These are phyloP conservation scores for Mortierella sp. DNA, from an alignment of 371 early-diverging fungal species.

Conservation along the genomic window DNA sequence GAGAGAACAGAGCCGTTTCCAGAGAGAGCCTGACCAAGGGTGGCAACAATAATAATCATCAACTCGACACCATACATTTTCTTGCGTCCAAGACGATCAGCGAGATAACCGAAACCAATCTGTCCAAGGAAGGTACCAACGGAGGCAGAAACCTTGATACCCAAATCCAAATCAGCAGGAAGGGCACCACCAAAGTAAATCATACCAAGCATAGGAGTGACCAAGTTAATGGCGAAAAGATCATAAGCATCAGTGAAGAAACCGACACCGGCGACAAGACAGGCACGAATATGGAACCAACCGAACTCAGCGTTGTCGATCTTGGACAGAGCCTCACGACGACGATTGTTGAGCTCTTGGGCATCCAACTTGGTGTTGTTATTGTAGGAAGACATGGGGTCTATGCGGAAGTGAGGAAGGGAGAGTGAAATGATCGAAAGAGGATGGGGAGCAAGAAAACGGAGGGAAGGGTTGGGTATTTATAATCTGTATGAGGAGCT, in stretches of 20 bases:
- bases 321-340: slow-evolving; percentile 59
- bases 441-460: slow-evolving; percentile 20
- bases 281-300: slow-evolving; percentile 87
- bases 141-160: slow-evolving; percentile 85
- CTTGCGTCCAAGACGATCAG: slow-evolving; percentile 89
- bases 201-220: slow-evolving; percentile 83
- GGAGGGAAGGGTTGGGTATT: slow-evolving; percentile 15
- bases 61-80: slow-evolving; percentile 90
- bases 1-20: slow-evolving; percentile 70
- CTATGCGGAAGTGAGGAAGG: not conserved
- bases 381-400: slow-evolving; percentile 31
- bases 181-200: slow-evolving; percentile 72
- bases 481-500: slow-evolving; percentile 7
- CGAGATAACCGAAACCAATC: slow-evolving; percentile 86
- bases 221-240: slow-evolving; percentile 87
- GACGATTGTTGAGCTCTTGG: slow-evolving; percentile 48
- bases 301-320: slow-evolving; percentile 69
- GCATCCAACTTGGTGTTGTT: slow-evolving; percentile 37
- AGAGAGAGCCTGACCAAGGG: slow-evolving; percentile 85
- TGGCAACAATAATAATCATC: slow-evolving; percentile 83
- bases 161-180: slow-evolving; percentile 75
- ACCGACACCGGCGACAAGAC: slow-evolving; percentile 87
- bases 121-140: slow-evolving; percentile 91
- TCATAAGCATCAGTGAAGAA: slow-evolving; percentile 93
- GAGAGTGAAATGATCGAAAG: slow-evolving; percentile 18